Evolutionary conservation across 345 rosid genomes (phyloP).

Genomic region (Gossypium stocksii): DNA sequence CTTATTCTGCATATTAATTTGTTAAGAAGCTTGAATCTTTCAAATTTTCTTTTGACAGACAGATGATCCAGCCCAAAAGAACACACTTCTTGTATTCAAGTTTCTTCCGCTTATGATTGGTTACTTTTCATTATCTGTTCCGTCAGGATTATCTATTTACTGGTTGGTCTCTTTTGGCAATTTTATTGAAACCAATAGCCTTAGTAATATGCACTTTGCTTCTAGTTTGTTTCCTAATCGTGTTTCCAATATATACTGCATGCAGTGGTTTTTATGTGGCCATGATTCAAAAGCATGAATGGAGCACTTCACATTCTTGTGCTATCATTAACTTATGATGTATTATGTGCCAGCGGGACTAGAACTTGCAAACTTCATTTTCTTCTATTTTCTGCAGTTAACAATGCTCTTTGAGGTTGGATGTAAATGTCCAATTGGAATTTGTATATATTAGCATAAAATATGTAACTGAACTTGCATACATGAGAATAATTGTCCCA

Average conservation of each 20-base stretch:
- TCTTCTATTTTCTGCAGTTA: neutral
- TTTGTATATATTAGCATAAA: neutral
- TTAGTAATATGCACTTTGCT: neutral
- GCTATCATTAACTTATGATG: neutral
- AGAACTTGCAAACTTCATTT: neutral
- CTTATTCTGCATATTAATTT: neutral
- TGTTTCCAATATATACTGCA: conserved; percentile 1
- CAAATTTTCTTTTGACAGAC: conserved; percentile 49
- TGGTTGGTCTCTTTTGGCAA: conserved; percentile 60
- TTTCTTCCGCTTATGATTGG: conserved; percentile 99
- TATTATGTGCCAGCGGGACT: neutral
- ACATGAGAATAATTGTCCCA: neutral
- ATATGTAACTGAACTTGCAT: neutral
- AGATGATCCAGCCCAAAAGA: conserved; percentile 95
- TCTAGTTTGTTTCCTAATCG: neutral
- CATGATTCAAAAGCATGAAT: neutral
- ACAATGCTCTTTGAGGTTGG: neutral
- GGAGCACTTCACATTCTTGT: conserved; percentile 3
- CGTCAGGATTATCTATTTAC: conserved; percentile 91
- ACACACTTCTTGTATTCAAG: conserved; percentile 85
- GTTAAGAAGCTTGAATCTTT: conserved; percentile 9
- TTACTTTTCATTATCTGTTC: conserved; percentile 96
- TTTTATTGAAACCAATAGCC: conserved; percentile 8
- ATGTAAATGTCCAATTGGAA: neutral
- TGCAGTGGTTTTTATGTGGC: neutral